phyloP scores from a whole-genome alignment of 163 green algal genomes.

The Scenedesmus sp. region DNA sequence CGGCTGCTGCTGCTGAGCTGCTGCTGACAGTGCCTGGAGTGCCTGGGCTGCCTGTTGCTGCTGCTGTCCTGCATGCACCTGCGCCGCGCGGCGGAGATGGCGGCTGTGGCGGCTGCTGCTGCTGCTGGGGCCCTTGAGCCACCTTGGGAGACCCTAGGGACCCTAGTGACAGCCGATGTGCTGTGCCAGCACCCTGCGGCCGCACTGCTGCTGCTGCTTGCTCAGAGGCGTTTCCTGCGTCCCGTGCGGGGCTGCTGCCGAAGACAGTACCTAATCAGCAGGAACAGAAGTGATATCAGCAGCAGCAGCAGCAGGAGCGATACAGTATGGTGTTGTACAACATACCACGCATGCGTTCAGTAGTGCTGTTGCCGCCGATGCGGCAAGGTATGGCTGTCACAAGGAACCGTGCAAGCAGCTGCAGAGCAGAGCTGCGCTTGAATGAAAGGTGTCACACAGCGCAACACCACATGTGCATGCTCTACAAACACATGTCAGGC shows the following conservation, averaged over 20 bases:
- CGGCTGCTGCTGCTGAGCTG: background rate
- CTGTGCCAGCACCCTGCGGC: background rate
- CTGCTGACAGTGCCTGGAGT: background rate
- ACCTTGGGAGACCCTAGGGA: background rate
- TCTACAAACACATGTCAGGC: too few relatives aligned
- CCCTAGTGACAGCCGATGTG: background rate
- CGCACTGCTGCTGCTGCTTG: background rate
- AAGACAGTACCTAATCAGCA: background rate
- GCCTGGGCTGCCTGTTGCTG: background rate
- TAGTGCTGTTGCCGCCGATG: too few relatives aligned
- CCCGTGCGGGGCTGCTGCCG: background rate
- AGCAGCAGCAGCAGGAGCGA: background rate
- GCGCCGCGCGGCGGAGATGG: background rate
- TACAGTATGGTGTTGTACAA: too few relatives aligned
- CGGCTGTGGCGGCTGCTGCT: background rate
- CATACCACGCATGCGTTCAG: too few relatives aligned
- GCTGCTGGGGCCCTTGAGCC: background rate
- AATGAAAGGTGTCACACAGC: too few relatives aligned
- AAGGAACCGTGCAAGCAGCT: too few relatives aligned
- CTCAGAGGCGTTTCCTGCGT: background rate
- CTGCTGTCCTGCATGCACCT: background rate
- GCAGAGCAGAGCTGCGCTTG: too few relatives aligned
- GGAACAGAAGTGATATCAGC: background rate
- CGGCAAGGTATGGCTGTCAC: too few relatives aligned
- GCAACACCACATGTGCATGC: too few relatives aligned